Base-by-base conservation (phyloP, 306 rosid species). In the Fragaria nilgerrensis region DNA sequence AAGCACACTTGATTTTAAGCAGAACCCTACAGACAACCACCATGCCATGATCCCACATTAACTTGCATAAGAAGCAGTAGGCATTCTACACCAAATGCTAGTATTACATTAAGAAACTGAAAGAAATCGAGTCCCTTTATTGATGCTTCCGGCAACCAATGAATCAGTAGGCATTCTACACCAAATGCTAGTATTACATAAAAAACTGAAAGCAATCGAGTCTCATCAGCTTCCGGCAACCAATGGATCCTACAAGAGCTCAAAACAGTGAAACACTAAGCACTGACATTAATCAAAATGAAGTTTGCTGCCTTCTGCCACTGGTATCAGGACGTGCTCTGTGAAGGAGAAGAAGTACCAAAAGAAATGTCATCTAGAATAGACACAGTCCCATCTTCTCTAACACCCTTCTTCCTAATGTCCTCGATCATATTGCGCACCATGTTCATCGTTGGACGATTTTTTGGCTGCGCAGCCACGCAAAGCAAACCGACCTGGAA, bases 351-450 rank as follows among this genome's bases (percentile, higher is more conserved):
- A 8, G 75, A 72, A 8, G 56, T 55, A 45, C 22, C 78, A 44
- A n/a, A 68, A 8, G 79, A 34, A 27, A 69, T 75, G 34, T 70
- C 77, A 59, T 75, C 84, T 39, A 80, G 49, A 34, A 58, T 71
- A 20, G 56, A 70, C 45, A 45, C 76, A 3, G 39, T 45, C 41
- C 52, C 50, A 36, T 53, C 70, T 32, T 52, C 68, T 47, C 75
- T 17, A 23, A 36, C 61, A 17, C 73, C 76, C 76, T 61, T 82
- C 12, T 59, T 48, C 59, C 72, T 9, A 10, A 83, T 75, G 44
- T 74, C 70, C 15, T 79, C 67, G 8, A 83, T 79, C 86, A 83
- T 83, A 53, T 53, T 66, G 55, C 45, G 39, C 73, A 83, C 82
- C 37, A 75, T 29, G 43, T 36, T 44, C 80, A 79, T 83, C 14